Evolutionary conservation across 1,284 basidiomycete genomes (phyloP).

Genomic region (Heterobasidion parviporum): DNA sequence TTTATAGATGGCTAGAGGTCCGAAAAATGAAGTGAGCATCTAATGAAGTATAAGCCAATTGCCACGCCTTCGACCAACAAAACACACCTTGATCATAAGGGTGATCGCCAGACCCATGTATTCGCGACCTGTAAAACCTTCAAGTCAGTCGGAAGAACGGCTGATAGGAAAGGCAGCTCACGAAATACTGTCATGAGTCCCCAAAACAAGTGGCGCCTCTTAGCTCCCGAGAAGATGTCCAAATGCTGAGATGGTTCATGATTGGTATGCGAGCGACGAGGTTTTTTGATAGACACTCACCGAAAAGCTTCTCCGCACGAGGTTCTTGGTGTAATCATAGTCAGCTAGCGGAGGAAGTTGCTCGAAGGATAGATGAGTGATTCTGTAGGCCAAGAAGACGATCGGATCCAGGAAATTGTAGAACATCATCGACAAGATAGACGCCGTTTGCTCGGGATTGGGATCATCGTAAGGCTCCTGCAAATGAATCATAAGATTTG

Average conservation of each 20-base stretch:
- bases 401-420: constrained; percentile 24
- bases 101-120: constrained; percentile 16
- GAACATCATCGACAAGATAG: constrained; percentile 19
- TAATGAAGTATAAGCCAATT: neutral
- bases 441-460: constrained; percentile 29
- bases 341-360: constrained; percentile 37
- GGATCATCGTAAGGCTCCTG: constrained; percentile 17
- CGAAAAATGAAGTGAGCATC: constrained; percentile 22
- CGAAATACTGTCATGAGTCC: constrained; percentile 18
- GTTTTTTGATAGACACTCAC: constrained; percentile 10
- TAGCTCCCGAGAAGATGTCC: constrained; percentile 19
- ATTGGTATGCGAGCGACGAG: neutral
- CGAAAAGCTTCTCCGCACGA: constrained; percentile 27
- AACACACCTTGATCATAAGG: constrained; percentile 2
- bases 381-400: constrained; percentile 20
- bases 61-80: constrained; percentile 10
- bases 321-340: constrained; percentile 33
- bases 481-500: neutral
- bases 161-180: constrained; percentile 9
- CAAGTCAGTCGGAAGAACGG: neutral
- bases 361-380: constrained; percentile 21
- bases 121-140: constrained; percentile 14
- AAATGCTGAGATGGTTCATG: constrained; percentile 14
- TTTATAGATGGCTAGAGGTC: constrained; percentile 37
- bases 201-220: constrained; percentile 18